Evolutionary conservation across 1,139 yeast species (phyloP).

Genomic region (Lodderomyces margitis): DNA sequence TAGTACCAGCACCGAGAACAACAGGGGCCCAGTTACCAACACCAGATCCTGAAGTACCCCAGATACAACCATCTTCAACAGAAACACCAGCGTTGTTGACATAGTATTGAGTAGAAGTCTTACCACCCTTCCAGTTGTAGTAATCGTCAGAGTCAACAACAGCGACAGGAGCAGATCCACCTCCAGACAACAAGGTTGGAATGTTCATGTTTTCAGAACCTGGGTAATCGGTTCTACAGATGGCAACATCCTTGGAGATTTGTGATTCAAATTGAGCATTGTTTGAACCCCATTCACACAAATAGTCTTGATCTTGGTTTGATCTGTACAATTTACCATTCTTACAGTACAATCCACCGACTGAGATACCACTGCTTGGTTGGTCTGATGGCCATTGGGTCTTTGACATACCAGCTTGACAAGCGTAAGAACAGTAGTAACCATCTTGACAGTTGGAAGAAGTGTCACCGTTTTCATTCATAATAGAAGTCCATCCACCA

Average conservation of each 20-base stretch:
- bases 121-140: conserved; percentile 63
- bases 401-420: conserved; percentile 90
- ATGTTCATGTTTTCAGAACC: conserved; percentile 87
- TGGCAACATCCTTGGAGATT: conserved; percentile 58
- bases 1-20: conserved; percentile 72
- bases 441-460: conserved; percentile 72
- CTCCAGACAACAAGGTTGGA: conserved; percentile 69
- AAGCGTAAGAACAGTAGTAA: conserved; percentile 79
- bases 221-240: conserved; percentile 87
- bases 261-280: conserved; percentile 60
- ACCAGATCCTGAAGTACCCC: conserved; percentile 66
- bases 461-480: conserved; percentile 61
- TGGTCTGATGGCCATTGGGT: conserved; percentile 81
- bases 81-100: conserved; percentile 81
- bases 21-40: conserved; percentile 87
- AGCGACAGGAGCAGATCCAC: conserved; percentile 55
- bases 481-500: conserved; percentile 77
- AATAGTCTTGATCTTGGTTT: conserved; percentile 53
- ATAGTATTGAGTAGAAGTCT: conserved; percentile 75
- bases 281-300: conserved; percentile 77
- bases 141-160: conserved; percentile 64
- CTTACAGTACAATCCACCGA: conserved; percentile 75
- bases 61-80: conserved; percentile 69
- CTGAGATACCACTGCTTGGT: conserved; percentile 72
- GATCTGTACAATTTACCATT: conserved; percentile 68